Percentiles rank a stretch among this genome's conserved stretches.
Evolutionary conservation across 768 basidiomycete genomes (phyloP).

Genomic region (Gymnopilus dilepis): DNA sequence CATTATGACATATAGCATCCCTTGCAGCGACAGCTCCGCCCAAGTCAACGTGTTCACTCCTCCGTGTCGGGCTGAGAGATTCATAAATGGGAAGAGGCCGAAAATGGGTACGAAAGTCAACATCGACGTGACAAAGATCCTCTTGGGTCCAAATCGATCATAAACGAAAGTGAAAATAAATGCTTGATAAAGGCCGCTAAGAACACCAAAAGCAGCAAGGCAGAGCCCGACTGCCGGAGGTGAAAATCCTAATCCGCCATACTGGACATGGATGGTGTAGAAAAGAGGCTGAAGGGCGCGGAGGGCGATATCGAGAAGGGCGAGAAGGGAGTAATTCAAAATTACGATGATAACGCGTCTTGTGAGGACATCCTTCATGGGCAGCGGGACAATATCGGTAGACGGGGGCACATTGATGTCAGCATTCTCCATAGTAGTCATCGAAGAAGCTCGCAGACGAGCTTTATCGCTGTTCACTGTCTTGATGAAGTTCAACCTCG

Average conservation of each 20-base stretch:
- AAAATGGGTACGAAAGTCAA: conserved; percentile 45
- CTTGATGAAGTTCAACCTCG: not conserved
- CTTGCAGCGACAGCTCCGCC: not conserved
- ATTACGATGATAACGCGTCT: conserved; percentile 55
- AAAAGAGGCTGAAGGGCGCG: conserved; percentile 68
- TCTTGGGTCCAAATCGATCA: conserved; percentile 53
- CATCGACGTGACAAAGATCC: conserved; percentile 52
- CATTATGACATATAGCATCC: conserved; percentile 29
- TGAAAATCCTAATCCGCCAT: conserved; percentile 66
- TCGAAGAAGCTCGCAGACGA: too few relatives aligned
- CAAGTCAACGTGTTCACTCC: not conserved
- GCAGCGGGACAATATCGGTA: conserved; percentile 34
- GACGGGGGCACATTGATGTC: too few relatives aligned
- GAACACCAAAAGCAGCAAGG: conserved; percentile 53
- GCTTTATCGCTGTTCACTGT: too few relatives aligned
- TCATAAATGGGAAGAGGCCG: conserved; percentile 53
- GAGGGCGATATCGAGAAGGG: conserved; percentile 57
- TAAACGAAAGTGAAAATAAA: conserved; percentile 57
- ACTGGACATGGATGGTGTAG: conserved; percentile 61
- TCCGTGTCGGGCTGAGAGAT: not conserved
- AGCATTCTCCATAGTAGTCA: too few relatives aligned
- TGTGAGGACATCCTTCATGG: conserved; percentile 48
- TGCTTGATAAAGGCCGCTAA: conserved; percentile 60
- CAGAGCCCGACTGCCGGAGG: conserved; percentile 64
- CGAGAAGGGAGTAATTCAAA: conserved; percentile 58